Percentiles rank a stretch among this genome's conserved stretches.
phyloP scores from a whole-genome alignment of 1,139 yeast species.

The Wickerhamiella infanticola region DNA sequence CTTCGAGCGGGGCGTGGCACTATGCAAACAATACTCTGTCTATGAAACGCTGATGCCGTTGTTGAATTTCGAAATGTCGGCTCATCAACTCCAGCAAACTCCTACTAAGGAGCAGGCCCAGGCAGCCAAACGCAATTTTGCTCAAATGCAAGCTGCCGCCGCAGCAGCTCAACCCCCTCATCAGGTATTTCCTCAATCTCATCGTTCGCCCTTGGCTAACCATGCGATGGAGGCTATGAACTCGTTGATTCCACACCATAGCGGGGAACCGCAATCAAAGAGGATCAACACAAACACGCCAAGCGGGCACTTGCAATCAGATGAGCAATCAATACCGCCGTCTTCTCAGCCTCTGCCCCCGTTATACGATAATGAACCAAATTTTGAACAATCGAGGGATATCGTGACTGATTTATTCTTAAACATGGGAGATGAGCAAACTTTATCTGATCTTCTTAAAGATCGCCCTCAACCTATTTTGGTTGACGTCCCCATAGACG shows the following conservation, averaged over 20 bases:
- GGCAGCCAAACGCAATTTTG: constrained; percentile 25
- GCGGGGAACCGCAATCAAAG: background rate
- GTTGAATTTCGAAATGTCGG: constrained; percentile 34
- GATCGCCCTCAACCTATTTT: constrained; percentile 24
- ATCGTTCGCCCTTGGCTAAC: constrained; percentile 6
- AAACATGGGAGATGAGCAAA: constrained; percentile 31
- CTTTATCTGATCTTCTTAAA: constrained; percentile 23
- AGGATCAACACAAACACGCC: constrained; percentile 5
- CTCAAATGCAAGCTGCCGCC: constrained; percentile 3
- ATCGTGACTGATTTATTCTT: constrained; percentile 42
- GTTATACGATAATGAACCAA: constrained; percentile 25
- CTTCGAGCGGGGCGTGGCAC: constrained; percentile 38
- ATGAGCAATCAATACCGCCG: constrained; percentile 11
- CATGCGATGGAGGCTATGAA: background rate
- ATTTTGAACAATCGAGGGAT: constrained; percentile 37
- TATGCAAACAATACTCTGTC: constrained; percentile 50
- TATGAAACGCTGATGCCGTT: constrained; percentile 49
- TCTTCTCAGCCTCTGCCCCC: constrained; percentile 34
- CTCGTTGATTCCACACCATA: background rate
- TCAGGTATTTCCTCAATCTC: constrained; percentile 8
- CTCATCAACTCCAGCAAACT: constrained; percentile 20
- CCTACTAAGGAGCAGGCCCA: constrained; percentile 42
- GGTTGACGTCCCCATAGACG: constrained; percentile 78
- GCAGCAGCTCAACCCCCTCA: constrained; percentile 2
- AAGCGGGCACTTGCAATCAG: constrained; percentile 7